phyloP scores from a whole-genome alignment of 805 yeast genomes.

The Candida coquimbonensis region DNA sequence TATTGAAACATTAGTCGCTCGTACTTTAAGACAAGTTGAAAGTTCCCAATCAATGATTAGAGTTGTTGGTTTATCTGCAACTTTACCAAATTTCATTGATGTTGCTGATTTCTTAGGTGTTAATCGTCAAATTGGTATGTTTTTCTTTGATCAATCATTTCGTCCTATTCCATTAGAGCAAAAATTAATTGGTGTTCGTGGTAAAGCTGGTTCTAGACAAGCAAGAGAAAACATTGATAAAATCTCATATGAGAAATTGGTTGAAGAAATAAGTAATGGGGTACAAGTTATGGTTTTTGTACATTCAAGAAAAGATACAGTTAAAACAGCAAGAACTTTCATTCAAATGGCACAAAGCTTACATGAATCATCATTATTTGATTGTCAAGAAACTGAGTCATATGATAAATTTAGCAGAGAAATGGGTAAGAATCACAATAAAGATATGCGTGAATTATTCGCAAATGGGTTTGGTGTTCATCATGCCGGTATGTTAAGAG shows the following conservation, averaged over 20 bases:
- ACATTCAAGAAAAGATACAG: slow-evolving; percentile 90
- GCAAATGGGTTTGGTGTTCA: slow-evolving; percentile 84
- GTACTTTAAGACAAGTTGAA: slow-evolving; percentile 93
- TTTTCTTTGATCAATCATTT: slow-evolving; percentile 87
- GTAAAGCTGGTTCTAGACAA: slow-evolving; percentile 72
- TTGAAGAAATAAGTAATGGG: slow-evolving; percentile 58
- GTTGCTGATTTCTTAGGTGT: slow-evolving; percentile 95
- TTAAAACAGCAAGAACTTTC: slow-evolving; percentile 69
- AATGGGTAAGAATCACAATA: slow-evolving; percentile 61
- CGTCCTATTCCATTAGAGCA: slow-evolving; percentile 93
- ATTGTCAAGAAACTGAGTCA: slow-evolving; percentile 38
- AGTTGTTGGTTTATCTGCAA: slow-evolving; percentile 91
- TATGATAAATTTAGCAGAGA: slow-evolving; percentile 52
- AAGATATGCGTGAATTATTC: slow-evolving; percentile 76
- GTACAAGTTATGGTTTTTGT: slow-evolving; percentile 96
- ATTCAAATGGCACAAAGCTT: slow-evolving; percentile 59
- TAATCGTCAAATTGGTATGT: slow-evolving; percentile 84
- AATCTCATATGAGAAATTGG: slow-evolving; percentile 68
- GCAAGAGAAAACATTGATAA: slow-evolving; percentile 65
- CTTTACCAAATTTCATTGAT: slow-evolving; percentile 84
- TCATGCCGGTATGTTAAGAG: slow-evolving; percentile 93
- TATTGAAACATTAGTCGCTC: slow-evolving; percentile 88
- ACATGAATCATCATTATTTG: slow-evolving; percentile 52
- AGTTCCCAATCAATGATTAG: slow-evolving; percentile 89
- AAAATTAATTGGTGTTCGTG: slow-evolving; percentile 77